A percentile compares a stretch with the other conserved stretches of the same genome.
Evolutionary conservation across 768 basidiomycete genomes (phyloP).

Genomic region (Tricholoma hemisulphureum): DNA sequence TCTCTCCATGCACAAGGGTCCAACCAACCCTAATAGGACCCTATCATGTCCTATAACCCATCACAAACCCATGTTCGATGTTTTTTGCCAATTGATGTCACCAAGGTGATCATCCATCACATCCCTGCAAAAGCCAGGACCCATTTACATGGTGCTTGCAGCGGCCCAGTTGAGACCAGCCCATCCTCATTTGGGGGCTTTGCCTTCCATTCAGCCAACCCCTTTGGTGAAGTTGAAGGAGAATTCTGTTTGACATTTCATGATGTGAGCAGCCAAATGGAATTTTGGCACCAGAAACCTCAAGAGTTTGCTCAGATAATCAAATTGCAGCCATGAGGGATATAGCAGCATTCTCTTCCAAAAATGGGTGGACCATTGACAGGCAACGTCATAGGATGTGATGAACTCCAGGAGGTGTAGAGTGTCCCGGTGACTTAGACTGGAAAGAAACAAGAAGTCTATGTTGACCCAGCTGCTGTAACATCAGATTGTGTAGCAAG

Average conservation of each 20-base stretch:
- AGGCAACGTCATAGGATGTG: conserved; percentile 23
- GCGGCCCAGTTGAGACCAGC: conserved; percentile 23
- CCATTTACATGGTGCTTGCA: conserved; percentile 14
- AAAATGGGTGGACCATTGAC: conserved; percentile 16
- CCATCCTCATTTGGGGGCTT: conserved; percentile 21
- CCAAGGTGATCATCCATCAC: conserved; percentile 24
- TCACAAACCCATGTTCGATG: no score
- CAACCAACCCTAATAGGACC: no score
- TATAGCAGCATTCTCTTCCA: no score
- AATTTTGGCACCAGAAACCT: neutral
- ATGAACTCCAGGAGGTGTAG: conserved; percentile 4
- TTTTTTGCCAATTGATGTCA: conserved; percentile 28
- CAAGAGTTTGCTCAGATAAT: no score
- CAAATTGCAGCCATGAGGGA: no score
- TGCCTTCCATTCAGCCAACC: neutral
- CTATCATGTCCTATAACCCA: no score
- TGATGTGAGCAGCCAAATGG: neutral
- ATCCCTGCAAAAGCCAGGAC: neutral
- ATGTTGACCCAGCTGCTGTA: conserved; percentile 27
- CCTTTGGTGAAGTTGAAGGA: no score
- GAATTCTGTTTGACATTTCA: neutral
- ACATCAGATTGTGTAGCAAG: no score
- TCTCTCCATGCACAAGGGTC: no score
- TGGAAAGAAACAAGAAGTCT: conserved; percentile 17
- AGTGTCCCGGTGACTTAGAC: conserved; percentile 2